Conservation (phyloP, 2,329 filamentous ascomycete genomes). For the Colletotrichum kahawae region DNA sequence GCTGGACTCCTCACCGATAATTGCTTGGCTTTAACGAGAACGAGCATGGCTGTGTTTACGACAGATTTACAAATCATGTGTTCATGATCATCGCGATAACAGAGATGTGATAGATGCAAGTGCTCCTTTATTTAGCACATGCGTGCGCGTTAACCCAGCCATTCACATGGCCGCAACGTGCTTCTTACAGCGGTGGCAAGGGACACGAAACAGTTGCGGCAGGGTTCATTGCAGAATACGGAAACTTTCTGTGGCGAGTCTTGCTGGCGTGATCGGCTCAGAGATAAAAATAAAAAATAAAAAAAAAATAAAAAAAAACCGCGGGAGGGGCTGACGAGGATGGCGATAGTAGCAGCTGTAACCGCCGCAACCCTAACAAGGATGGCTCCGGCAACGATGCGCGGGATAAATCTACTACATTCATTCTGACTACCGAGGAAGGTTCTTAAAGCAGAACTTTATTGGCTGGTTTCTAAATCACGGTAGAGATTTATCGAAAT, state of each 20-base stretch:
- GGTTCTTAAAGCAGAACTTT: background rate
- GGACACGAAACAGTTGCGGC: background rate
- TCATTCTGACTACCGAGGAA: background rate
- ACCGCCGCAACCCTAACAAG: background rate
- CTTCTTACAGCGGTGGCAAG: background rate
- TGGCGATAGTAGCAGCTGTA: background rate
- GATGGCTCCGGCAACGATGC: background rate
- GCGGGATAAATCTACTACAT: background rate
- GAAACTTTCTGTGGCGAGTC: background rate
- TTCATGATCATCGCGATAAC: background rate
- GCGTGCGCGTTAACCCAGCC: background rate
- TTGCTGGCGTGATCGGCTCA: background rate
- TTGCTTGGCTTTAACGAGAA: background rate
- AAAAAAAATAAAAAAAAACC: background rate
- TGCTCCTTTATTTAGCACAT: background rate
- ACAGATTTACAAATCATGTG: background rate
- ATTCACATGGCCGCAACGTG: background rate
- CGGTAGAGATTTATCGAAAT: background rate
- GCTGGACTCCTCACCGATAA: background rate
- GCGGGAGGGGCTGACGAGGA: background rate
- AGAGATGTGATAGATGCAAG: background rate
- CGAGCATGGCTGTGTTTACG: background rate
- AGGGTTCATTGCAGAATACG: background rate
- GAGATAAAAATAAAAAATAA: background rate
- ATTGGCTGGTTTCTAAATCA: background rate